phyloP scores from a whole-genome alignment of 139 green algal genomes.

The Chlamydomonas sphaeroides region DNA sequence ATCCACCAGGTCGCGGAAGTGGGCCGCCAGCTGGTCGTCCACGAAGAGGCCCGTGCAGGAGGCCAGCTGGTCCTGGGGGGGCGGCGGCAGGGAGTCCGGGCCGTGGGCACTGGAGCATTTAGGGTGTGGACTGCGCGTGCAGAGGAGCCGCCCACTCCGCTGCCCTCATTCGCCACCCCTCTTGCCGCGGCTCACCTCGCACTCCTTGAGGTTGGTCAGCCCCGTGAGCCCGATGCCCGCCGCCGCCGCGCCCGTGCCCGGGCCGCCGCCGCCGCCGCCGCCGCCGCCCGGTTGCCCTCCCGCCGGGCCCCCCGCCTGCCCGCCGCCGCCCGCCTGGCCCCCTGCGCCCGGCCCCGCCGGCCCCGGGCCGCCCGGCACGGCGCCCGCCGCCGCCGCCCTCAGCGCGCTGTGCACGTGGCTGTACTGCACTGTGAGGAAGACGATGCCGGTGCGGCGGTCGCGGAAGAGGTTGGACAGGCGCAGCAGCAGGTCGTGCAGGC shows the following conservation, averaged over 20 bases:
- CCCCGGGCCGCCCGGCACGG: constrained; percentile 2
- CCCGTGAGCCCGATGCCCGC: constrained; percentile 69
- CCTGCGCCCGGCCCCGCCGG: not conserved
- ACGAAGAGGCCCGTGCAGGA: constrained; percentile 81
- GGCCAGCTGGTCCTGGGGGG: constrained; percentile 75
- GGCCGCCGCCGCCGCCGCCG: constrained; percentile 8
- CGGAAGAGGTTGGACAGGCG: constrained; percentile 72
- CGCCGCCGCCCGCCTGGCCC: not conserved
- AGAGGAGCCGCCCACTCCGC: no score
- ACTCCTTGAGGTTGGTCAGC: constrained; percentile 77
- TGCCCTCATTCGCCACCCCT: no score
- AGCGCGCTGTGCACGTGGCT: constrained; percentile 79
- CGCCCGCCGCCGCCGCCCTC: constrained; percentile 6
- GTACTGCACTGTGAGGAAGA: constrained; percentile 97
- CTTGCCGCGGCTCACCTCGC: constrained; percentile 71
- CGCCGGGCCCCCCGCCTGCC: constrained; percentile 12
- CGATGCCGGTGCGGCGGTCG: constrained; percentile 69
- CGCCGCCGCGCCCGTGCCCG: not conserved
- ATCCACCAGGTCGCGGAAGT: constrained; percentile 80
- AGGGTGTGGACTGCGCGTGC: no score
- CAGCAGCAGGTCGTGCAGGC: constrained; percentile 70
- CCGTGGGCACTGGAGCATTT: no score
- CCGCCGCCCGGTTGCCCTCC: not conserved
- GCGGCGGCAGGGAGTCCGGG: no score
- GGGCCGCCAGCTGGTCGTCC: constrained; percentile 82